phyloP scores from a whole-genome alignment of 2,329 filamentous ascomycete species.

The Stagonosporopsis tanaceti region DNA sequence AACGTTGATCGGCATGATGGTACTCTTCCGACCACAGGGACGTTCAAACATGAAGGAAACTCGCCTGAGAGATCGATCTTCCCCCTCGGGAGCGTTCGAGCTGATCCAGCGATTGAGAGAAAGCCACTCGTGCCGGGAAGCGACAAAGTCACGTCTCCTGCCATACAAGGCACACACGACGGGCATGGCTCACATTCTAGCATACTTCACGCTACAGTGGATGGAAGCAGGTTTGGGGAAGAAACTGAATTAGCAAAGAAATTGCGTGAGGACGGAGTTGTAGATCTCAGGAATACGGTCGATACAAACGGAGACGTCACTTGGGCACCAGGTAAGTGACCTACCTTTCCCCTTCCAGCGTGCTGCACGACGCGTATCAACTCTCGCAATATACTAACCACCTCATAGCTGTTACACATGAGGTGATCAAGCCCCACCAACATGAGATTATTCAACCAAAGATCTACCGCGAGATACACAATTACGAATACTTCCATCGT shows the following conservation, averaged over 20 bases:
- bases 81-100: conserved; percentile 10
- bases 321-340: conserved; percentile 51
- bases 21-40: conserved; percentile 13
- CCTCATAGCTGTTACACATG: conserved; percentile 59
- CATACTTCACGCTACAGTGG: conserved; percentile 4
- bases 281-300: conserved; percentile 49
- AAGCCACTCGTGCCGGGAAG: conserved; percentile 1
- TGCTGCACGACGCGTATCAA: neutral
- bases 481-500: conserved; percentile 61
- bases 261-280: conserved; percentile 37
- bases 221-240: conserved; percentile 8
- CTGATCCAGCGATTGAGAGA: conserved; percentile 10
- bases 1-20: conserved; percentile 22
- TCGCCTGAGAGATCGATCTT: conserved; percentile 15
- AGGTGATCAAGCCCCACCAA: conserved; percentile 54
- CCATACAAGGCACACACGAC: neutral
- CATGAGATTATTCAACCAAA: conserved; percentile 58
- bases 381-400: conserved; percentile 15
- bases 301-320: conserved; percentile 49
- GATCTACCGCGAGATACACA: conserved; percentile 63
- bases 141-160: neutral
- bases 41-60: conserved; percentile 1
- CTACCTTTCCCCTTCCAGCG: neutral
- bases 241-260: conserved; percentile 17
- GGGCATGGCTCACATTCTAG: neutral